phyloP scores from a whole-genome alignment of 176 grass and related monocot genomes.

The Cocos nucifera region DNA sequence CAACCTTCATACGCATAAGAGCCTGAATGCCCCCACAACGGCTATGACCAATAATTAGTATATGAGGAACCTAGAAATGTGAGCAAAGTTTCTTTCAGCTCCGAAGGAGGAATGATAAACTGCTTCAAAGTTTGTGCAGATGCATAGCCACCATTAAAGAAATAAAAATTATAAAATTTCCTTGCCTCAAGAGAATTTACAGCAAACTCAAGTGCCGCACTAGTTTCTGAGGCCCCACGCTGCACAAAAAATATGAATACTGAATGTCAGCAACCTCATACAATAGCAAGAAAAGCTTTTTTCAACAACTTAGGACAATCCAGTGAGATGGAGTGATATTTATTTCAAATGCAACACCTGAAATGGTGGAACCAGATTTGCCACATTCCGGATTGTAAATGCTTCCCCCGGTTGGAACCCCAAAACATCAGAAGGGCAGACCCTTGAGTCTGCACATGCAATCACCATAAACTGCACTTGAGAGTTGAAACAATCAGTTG shows the following conservation, averaged over 20 bases:
- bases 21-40: conserved; percentile 89
- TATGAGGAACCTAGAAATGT: conserved; percentile 51
- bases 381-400: conserved; percentile 86
- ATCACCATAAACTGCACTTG: conserved; percentile 75
- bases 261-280: not conserved
- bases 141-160: no score
- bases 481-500: conserved; percentile 20
- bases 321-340: no score
- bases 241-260: conserved; percentile 18
- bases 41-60: conserved; percentile 84
- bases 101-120: not conserved
- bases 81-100: conserved; percentile 15
- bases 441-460: conserved; percentile 90
- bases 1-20: conserved; percentile 81
- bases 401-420: conserved; percentile 90
- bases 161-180: not conserved
- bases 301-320: no score
- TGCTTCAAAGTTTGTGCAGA: no score
- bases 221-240: conserved; percentile 81
- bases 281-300: no score
- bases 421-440: conserved; percentile 71
- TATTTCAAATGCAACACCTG: conserved; percentile 26
- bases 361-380: conserved; percentile 91
- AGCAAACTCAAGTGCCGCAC: conserved; percentile 84
- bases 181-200: conserved; percentile 54